A percentile compares a stretch with the other conserved stretches of the same genome.
These are phyloP conservation scores for Ogataea pilisensis DNA, from an alignment of 805 yeast genomes.

Conservation along the genomic window DNA sequence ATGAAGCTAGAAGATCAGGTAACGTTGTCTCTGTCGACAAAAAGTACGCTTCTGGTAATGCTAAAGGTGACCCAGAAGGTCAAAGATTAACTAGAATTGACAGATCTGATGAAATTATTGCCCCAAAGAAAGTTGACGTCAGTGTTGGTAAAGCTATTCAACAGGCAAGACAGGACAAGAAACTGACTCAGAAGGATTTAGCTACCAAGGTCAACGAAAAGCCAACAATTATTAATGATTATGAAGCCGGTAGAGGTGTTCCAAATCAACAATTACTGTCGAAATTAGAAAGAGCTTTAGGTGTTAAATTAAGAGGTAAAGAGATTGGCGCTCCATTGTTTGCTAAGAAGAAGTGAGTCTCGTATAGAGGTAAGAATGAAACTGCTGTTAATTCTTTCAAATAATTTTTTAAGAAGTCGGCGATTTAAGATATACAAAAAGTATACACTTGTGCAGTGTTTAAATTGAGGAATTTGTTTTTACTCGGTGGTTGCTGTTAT, in stretches of 20 bases:
- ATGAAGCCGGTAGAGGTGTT: constrained; percentile 93
- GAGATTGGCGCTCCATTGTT: constrained; percentile 87
- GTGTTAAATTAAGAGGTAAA: constrained; percentile 94
- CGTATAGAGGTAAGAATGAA: too few relatives aligned
- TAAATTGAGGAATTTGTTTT: too few relatives aligned
- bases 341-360: constrained; percentile 37
- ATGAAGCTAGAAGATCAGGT: constrained; percentile 93
- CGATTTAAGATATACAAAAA: too few relatives aligned
- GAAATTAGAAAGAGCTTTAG: constrained; percentile 89
- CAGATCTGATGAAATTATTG: constrained; percentile 88
- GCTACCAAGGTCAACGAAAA: constrained; percentile 95
- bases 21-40: constrained; percentile 86
- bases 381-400: too few relatives aligned
- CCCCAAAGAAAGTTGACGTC: constrained; percentile 82
- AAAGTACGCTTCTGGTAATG: constrained; percentile 73
- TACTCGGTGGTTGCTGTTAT: too few relatives aligned
- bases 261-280: constrained; percentile 94
- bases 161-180: constrained; percentile 82
- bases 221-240: constrained; percentile 91
- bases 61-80: constrained; percentile 75
- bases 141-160: constrained; percentile 85
- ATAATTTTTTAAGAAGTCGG: too few relatives aligned
- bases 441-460: too few relatives aligned
- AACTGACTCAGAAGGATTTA: constrained; percentile 89
- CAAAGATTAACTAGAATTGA: constrained; percentile 93